phyloP scores from a whole-genome alignment of 352 stramenopile species.

The Globisporangium radiosum region DNA sequence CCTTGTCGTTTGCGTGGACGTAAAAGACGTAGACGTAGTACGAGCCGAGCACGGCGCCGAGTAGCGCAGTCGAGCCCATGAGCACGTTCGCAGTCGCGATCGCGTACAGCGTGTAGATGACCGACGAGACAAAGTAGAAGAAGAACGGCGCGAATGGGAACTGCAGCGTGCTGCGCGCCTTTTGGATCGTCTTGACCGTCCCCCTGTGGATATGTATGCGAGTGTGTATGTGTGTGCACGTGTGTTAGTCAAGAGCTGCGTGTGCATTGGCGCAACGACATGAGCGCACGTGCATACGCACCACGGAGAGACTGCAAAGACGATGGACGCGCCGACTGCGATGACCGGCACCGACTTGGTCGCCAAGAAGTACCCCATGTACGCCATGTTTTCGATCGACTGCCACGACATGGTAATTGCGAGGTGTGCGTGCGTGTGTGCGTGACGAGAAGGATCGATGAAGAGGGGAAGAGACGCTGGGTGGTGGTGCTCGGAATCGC shows the following conservation, averaged over 20 bases:
- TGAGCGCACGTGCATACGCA: too few relatives aligned
- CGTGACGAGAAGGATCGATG: not conserved
- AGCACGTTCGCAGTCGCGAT: constrained; percentile 55
- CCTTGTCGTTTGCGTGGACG: constrained; percentile 38
- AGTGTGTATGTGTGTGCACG: not conserved
- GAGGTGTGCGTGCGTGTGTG: not conserved
- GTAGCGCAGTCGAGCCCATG: constrained; percentile 47
- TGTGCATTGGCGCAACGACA: not conserved
- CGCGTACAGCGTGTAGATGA: constrained; percentile 78
- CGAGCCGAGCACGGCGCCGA: constrained; percentile 45
- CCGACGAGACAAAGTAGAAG: constrained; percentile 79
- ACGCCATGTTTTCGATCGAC: constrained; percentile 50
- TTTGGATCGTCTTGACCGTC: constrained; percentile 55
- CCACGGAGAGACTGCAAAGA: constrained; percentile 69
- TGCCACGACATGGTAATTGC: constrained; percentile 37
- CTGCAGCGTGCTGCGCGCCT: constrained; percentile 61
- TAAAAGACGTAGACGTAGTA: constrained; percentile 76
- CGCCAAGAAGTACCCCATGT: constrained; percentile 69
- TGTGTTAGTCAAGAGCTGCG: not conserved
- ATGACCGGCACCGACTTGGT: constrained; percentile 54
- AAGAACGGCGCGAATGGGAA: constrained; percentile 79
- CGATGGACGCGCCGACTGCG: constrained; percentile 47
- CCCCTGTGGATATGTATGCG: too few relatives aligned
- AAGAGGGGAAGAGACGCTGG: too few relatives aligned
- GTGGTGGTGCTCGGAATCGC: not conserved